Percentiles rank a stretch among this genome's conserved stretches.
Evolutionary conservation across 208 protist genomes (phyloP).

Genomic region (Leishmania tarentolae): DNA sequence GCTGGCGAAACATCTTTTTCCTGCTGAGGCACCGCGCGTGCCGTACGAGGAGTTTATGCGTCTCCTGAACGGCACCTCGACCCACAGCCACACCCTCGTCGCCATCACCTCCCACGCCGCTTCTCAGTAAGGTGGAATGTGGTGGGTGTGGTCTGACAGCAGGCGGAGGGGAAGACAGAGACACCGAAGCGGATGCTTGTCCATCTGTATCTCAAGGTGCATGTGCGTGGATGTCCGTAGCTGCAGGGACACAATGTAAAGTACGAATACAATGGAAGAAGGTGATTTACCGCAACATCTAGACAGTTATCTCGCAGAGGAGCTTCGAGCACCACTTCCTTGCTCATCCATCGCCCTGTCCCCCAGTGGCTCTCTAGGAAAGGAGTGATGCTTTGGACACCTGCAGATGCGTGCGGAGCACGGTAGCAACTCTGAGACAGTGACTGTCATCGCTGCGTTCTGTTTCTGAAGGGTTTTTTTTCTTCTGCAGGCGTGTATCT

Average conservation of each 20-base stretch:
- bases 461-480: background rate
- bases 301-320: background rate
- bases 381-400: background rate
- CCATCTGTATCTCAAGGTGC: background rate
- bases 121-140: constrained; percentile 23
- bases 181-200: background rate
- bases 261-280: background rate
- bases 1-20: constrained; percentile 78
- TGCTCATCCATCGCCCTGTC: background rate
- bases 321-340: background rate
- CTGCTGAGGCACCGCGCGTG: constrained; percentile 56
- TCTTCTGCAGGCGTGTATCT: background rate
- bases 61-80: constrained; percentile 89
- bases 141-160: background rate
- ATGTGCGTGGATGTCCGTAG: background rate
- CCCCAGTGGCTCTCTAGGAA: background rate
- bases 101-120: constrained; percentile 65
- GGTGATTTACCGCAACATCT: background rate
- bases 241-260: background rate
- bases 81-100: constrained; percentile 62
- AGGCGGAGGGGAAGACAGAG: background rate
- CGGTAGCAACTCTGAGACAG: background rate
- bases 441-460: background rate
- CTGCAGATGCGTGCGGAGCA: background rate
- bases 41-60: constrained; percentile 84